These are phyloP conservation scores for Obba rivulosa DNA, from an alignment of 768 basidiomycete genomes.

Conservation along the genomic window DNA sequence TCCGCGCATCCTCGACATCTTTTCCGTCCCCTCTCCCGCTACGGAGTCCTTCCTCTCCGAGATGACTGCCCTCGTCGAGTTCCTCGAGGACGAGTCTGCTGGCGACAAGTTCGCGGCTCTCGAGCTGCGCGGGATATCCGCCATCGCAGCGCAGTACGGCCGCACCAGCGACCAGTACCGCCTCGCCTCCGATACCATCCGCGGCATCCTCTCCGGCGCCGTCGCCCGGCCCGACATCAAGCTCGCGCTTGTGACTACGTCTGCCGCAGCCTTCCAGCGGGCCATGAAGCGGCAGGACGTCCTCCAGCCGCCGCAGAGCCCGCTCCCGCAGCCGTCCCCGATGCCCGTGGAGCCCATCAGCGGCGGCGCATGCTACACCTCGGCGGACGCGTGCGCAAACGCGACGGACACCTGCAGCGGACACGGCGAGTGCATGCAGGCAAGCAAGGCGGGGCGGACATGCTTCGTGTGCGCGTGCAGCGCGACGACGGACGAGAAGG, in stretches of 20 bases:
- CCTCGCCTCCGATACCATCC: conserved; percentile 40
- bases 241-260: conserved; percentile 51
- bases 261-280: conserved; percentile 14
- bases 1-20: conserved; percentile 32
- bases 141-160: conserved; percentile 44
- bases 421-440: conserved; percentile 58
- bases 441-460: conserved; percentile 50
- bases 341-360: conserved; percentile 46
- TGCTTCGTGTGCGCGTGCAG: conserved; percentile 46
- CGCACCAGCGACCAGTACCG: conserved; percentile 49
- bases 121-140: conserved; percentile 46
- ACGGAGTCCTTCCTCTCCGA: conserved; percentile 36
- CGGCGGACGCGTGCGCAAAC: conserved; percentile 50
- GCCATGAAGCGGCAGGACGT: conserved; percentile 28
- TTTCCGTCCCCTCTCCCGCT: conserved; percentile 35
- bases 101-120: conserved; percentile 54
- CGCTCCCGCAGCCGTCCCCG: conserved; percentile 38
- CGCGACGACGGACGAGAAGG: conserved; percentile 43
- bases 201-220: conserved; percentile 40
- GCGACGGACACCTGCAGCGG: conserved; percentile 66
- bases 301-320: conserved; percentile 34
- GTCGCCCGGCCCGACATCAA: conserved; percentile 35
- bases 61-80: conserved; percentile 44
- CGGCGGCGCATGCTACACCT: conserved; percentile 56
- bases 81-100: conserved; percentile 42